Base-by-base conservation (phyloP, 1,284 basidiomycete genomes). In the Ceratobasidium sp. region DNA sequence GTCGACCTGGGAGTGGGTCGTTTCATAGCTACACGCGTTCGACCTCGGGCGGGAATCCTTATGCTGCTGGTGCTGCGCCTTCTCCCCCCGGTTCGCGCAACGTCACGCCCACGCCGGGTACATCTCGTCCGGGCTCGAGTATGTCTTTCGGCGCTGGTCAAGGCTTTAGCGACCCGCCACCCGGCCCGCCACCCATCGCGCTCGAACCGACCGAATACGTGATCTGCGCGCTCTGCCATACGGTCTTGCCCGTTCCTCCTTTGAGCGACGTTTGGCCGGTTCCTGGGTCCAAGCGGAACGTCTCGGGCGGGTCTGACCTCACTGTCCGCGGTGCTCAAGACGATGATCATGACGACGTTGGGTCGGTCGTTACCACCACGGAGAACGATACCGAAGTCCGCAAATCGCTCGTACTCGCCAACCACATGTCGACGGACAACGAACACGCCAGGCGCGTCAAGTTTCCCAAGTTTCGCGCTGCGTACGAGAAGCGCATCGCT, bases 221-320 rank as follows among this genome's bases (percentile, higher is more conserved):
- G 49, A 42, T 77, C 28, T 77, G 73, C 23, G 55, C 73, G 73
- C 42, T 77, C 1, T 77, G 73, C 28, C 73, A 68, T 58, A 56
- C 63, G 0, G 73, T 77, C 10, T 23, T 77, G 49, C 73, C 73
- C 60, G 63, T 68, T 20, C 49, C 73, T 3, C 33, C 73, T 3
- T 23, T 58, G 4, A 33, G 33, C 15, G 64, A 77, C 53, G 49
- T 49, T 23, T 63, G 49, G n/a, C 39, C 28, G 13, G 26, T 56
- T 3, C 20, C 60, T 10, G 71, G 42, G 4, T 26, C 40, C 1
- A 26, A 40, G 18, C 49, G 28, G 28, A 75, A 53, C 18, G 53
- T 68, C 4, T 63, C 63, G 33, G 49, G 28, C 20, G 53, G 63
- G 28, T 77, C 73, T 12, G 73, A 77, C 15, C 63, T 51, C 40